Evolutionary conservation across 177 flowering plant genomes (phyloP).

Genomic region (Vitis hybrid): DNA sequence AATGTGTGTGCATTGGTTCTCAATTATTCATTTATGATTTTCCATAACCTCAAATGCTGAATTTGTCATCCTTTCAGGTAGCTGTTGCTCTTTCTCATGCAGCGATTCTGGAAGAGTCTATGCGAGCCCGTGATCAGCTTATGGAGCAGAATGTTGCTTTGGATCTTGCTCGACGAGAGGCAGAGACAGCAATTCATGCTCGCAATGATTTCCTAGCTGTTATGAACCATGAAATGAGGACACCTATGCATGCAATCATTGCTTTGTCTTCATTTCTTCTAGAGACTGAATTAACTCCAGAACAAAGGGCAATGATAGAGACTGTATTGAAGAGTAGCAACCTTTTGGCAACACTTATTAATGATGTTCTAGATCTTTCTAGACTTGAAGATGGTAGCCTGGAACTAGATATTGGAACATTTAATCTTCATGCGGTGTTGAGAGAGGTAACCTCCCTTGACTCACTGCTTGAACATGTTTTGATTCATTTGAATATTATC

Average conservation of each 20-base stretch:
- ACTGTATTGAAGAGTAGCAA: conserved; percentile 53
- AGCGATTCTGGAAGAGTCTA: conserved; percentile 58
- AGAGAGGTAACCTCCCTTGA: conserved; percentile 29
- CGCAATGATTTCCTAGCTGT: conserved; percentile 68
- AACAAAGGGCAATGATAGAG: conserved; percentile 52
- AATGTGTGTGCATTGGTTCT: too few species aligned
- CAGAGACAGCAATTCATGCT: conserved; percentile 51
- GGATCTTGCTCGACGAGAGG: conserved; percentile 48
- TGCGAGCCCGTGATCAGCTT: conserved; percentile 48
- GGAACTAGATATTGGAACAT: conserved; percentile 34
- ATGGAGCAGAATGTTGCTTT: conserved; percentile 50
- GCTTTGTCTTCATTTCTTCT: conserved; percentile 46
- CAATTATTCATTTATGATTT: too few species aligned
- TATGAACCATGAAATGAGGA: conserved; percentile 78
- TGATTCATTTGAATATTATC: background rate
- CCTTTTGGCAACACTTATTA: conserved; percentile 50
- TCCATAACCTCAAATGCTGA: background rate
- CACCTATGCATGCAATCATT: conserved; percentile 56
- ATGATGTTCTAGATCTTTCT: conserved; percentile 68
- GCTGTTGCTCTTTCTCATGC: conserved; percentile 74
- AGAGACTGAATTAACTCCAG: conserved; percentile 45
- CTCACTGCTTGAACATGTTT: background rate
- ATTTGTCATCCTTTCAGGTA: conserved; percentile 26
- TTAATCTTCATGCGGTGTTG: conserved; percentile 42
- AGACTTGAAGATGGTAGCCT: conserved; percentile 73